These are phyloP conservation scores for Lichtheimia ornata DNA, from an alignment of 371 early-diverging fungal genomes.

Conservation along the genomic window DNA sequence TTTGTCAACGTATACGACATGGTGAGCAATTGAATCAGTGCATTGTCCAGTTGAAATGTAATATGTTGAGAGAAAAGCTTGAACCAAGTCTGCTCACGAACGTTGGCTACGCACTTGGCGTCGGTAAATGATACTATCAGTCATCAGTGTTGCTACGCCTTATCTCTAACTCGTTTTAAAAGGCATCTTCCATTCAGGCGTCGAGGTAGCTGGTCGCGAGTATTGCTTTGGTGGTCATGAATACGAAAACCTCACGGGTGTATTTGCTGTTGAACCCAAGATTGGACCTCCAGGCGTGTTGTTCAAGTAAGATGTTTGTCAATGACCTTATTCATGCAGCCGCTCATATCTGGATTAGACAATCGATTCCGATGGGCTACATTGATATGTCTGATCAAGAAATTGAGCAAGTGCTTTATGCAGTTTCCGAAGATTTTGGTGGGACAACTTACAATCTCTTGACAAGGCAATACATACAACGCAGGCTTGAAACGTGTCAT, in stretches of 20 bases:
- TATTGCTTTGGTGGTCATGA: slow-evolving; percentile 71
- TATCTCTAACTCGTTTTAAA: not conserved
- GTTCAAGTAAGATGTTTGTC: slow-evolving; percentile 50
- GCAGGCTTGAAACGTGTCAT: not conserved
- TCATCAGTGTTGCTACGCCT: not conserved
- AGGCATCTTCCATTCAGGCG: slow-evolving; percentile 70
- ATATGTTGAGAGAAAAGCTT: slow-evolving; percentile 31
- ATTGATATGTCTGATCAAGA: slow-evolving; percentile 47
- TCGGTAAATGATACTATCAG: slow-evolving; percentile 40
- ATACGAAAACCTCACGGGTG: slow-evolving; percentile 60
- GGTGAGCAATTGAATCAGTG: slow-evolving; percentile 26
- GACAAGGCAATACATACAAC: slow-evolving; percentile 47
- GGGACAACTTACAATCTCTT: slow-evolving; percentile 62
- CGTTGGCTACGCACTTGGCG: slow-evolving; percentile 57
- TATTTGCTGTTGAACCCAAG: slow-evolving; percentile 60
- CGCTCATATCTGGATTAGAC: slow-evolving; percentile 32
- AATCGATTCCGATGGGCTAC: slow-evolving; percentile 61
- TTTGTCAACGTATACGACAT: slow-evolving; percentile 64
- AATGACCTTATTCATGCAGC: not conserved
- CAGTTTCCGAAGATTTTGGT: slow-evolving; percentile 55
- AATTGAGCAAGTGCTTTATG: slow-evolving; percentile 48
- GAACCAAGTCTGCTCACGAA: slow-evolving; percentile 57
- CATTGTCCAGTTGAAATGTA: not conserved
- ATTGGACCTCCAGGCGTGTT: slow-evolving; percentile 60
- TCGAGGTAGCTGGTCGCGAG: slow-evolving; percentile 63